Evolutionary conservation across 139 green algal species (phyloP).

Genomic region (Asterochloris erici): DNA sequence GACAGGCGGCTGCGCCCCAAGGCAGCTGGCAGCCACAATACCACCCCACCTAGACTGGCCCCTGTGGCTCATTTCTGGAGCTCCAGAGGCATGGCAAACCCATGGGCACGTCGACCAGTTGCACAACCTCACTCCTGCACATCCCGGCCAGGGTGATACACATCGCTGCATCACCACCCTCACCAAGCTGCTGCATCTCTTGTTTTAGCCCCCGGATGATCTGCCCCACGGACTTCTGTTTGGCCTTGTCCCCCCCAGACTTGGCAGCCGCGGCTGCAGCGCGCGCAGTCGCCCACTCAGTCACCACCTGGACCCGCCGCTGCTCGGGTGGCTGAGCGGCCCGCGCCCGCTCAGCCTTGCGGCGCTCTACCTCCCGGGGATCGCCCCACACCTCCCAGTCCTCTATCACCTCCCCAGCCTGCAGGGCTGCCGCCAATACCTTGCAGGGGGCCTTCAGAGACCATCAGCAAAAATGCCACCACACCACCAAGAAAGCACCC

Average conservation of each 20-base stretch:
- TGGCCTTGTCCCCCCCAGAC: conserved; percentile 56
- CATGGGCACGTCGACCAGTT: too few relatives aligned
- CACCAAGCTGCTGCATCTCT: conserved; percentile 49
- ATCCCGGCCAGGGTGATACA: too few relatives aligned
- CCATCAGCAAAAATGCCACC: too few relatives aligned
- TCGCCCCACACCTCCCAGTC: conserved; percentile 87
- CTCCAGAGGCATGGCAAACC: too few relatives aligned
- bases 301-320: conserved; percentile 21
- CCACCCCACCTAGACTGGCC: too few relatives aligned
- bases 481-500: too few relatives aligned
- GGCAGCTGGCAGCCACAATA: too few relatives aligned
- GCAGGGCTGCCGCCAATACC: not conserved
- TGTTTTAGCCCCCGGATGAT: conserved; percentile 72
- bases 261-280: conserved; percentile 53
- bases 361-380: conserved; percentile 57
- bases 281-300: conserved; percentile 34
- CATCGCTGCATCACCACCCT: too few relatives aligned
- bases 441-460: too few relatives aligned
- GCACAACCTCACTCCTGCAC: too few relatives aligned
- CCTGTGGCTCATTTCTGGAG: too few relatives aligned
- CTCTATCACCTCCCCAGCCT: conserved; percentile 47
- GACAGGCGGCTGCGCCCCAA: too few relatives aligned
- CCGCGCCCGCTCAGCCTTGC: conserved; percentile 34
- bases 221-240: conserved; percentile 68
- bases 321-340: conserved; percentile 28